Evolutionary conservation across 2,329 filamentous ascomycete species (phyloP), one percentile per base, ranked within the genome.

Genomic region (Neospermospora avenae): DNA sequence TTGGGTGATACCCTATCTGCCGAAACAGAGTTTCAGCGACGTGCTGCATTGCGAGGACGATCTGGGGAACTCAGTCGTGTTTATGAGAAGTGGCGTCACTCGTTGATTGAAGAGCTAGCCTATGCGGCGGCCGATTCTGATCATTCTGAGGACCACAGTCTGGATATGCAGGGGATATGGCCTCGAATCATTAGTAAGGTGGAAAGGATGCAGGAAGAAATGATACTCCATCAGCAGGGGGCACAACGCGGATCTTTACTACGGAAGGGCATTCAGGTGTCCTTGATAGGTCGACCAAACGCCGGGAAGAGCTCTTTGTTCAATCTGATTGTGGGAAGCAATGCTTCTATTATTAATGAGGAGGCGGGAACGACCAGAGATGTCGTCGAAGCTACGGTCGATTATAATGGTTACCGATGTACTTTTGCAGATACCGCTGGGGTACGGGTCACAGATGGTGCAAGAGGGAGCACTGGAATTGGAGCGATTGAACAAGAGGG

Each of bases 401-500:
- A 99, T 75, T 81, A 99, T 51, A 86, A 87, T 0, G 95, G 95
- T 0, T 99, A 90, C 77, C 85, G 96, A 53, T 96, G 93, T 74
- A 90, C 90, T n/a, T 87, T 99, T 71, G 93, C 93, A 16, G 95
- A 99, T 76, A 98, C 95, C 69, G 95, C 95, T 20, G 95, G 95
- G 0, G 84, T 99, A 67, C 82, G 92, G 53, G 60, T 8, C 53
- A 24, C 58, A 6, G 55, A 55, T 14, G 65, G 37, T 6, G 51
- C 31, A 7, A n/a, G n/a, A n/a, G 28, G 39, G 58, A 68, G 59
- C n/a, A 60, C 60, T 4, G 59, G 69, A 4, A 84, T 96, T 61
- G 90, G 92, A 0, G 78, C 82, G 10, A 81, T 99, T 25, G 95
- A 99, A 71, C 79, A 87, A 71, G 95, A 99, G 74, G 95, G 95